These are phyloP conservation scores for Inga oerstediana DNA, from an alignment of 306 rosid species.

Conservation along the genomic window DNA sequence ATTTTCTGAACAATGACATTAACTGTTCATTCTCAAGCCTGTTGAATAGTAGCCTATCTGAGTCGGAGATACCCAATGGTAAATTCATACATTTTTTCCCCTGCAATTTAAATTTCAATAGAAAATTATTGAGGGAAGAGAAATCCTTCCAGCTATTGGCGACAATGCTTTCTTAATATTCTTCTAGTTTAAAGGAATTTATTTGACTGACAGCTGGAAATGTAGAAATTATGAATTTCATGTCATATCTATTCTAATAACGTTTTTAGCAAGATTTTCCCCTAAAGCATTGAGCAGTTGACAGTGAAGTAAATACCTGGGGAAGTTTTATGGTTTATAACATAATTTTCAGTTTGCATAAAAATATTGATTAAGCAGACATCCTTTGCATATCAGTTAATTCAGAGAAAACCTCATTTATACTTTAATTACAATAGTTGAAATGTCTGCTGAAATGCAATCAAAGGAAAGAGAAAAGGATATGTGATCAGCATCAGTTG, in stretches of 20 bases:
- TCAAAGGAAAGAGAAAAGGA: neutral
- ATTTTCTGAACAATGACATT: slow-evolving; percentile 41
- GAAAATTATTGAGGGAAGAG: neutral
- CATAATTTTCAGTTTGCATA: neutral
- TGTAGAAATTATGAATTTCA: neutral
- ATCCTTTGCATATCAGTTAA: neutral
- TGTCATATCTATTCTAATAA: neutral
- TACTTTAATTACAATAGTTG: neutral
- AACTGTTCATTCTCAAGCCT: slow-evolving; percentile 44
- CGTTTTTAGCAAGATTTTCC: neutral
- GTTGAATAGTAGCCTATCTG: slow-evolving; percentile 42
- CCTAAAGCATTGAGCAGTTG: neutral
- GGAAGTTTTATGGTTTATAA: neutral
- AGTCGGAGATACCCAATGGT: slow-evolving; percentile 51
- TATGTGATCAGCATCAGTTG: neutral
- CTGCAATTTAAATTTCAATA: neutral
- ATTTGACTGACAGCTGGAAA: neutral
- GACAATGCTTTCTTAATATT: neutral
- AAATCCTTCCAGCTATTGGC: neutral
- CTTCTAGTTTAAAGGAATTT: neutral
- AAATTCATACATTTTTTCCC: slow-evolving; percentile 25
- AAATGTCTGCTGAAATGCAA: neutral
- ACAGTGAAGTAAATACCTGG: neutral
- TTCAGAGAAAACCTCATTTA: neutral
- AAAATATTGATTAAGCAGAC: neutral